Evolutionary conservation across 179 eudicot species (phyloP).

Genomic region (Vitellaria paradoxa): DNA sequence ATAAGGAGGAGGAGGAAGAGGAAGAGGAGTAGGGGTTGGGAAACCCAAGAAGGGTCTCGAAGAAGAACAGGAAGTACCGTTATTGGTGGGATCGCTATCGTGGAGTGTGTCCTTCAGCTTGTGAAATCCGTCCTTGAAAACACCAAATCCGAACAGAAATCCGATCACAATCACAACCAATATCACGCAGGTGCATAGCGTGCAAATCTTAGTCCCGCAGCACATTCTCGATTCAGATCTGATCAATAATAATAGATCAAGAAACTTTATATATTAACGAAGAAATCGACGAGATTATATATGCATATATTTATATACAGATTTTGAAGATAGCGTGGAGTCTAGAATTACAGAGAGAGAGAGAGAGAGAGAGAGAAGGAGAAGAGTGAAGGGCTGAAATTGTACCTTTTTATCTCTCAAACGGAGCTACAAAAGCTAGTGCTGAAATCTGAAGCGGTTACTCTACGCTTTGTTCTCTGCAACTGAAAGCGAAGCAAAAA

Average conservation of each 20-base stretch:
- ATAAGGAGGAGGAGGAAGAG: background rate
- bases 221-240: conserved; percentile 30
- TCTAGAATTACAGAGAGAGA: background rate
- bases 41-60: conserved; percentile 27
- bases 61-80: conserved; percentile 1
- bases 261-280: no score
- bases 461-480: conserved; percentile 22
- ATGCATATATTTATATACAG: no score
- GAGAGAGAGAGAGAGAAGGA: background rate
- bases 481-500: background rate
- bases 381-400: background rate
- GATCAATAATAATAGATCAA: background rate
- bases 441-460: conserved; percentile 22
- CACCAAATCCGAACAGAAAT: conserved; percentile 68
- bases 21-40: conserved; percentile 6
- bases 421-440: background rate
- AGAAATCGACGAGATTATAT: no score
- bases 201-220: conserved; percentile 43
- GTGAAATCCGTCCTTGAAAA: conserved; percentile 65
- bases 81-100: background rate
- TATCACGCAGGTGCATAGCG: conserved; percentile 39
- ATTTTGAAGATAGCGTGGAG: background rate
- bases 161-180: conserved; percentile 48
- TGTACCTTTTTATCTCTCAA: background rate
- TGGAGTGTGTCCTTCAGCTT: conserved; percentile 28